A percentile compares a stretch with the other conserved stretches of the same genome.
Conservation (phyloP, 169 alveolate genomes). For the Cryptosporidium felis region DNA sequence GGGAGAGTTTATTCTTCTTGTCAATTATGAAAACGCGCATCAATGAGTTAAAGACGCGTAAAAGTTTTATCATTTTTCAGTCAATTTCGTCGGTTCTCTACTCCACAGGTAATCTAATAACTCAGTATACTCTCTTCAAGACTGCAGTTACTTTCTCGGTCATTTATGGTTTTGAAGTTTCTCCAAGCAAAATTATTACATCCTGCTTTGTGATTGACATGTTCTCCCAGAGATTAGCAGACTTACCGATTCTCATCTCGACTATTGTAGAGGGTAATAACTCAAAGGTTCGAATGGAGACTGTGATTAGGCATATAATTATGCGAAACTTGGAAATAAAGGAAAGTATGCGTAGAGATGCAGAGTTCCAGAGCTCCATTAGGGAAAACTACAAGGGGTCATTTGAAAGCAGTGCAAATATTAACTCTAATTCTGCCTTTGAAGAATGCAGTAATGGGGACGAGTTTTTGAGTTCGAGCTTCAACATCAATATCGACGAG, state of each 20-base stretch:
- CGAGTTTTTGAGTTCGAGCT: background rate
- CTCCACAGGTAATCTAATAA: constrained; percentile 47
- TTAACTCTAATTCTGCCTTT: background rate
- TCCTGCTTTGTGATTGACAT: constrained; percentile 45
- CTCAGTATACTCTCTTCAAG: constrained; percentile 28
- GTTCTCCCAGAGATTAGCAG: constrained; percentile 53
- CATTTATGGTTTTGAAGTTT: constrained; percentile 11
- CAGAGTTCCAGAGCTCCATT: background rate
- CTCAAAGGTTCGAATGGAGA: constrained; percentile 33
- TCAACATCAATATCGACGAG: constrained; percentile 33
- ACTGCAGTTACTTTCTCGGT: constrained; percentile 26
- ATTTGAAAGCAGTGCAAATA: constrained; percentile 15
- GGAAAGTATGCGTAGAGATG: constrained; percentile 8
- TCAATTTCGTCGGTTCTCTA: constrained; percentile 57
- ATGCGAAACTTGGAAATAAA: background rate
- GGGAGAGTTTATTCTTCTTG: constrained; percentile 41
- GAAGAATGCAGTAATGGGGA: constrained; percentile 4
- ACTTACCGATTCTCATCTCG: constrained; percentile 49
- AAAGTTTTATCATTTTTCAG: constrained; percentile 21
- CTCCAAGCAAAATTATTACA: constrained; percentile 43
- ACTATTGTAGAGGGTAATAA: constrained; percentile 59
- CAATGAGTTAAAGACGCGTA: constrained; percentile 21
- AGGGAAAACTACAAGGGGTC: background rate
- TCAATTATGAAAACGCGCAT: constrained; percentile 28
- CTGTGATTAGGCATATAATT: constrained; percentile 5